Evolutionary conservation across 1,139 yeast genomes (phyloP), one percentile per base, ranked within the genome.

Genomic region (Fermentozyma sake): DNA sequence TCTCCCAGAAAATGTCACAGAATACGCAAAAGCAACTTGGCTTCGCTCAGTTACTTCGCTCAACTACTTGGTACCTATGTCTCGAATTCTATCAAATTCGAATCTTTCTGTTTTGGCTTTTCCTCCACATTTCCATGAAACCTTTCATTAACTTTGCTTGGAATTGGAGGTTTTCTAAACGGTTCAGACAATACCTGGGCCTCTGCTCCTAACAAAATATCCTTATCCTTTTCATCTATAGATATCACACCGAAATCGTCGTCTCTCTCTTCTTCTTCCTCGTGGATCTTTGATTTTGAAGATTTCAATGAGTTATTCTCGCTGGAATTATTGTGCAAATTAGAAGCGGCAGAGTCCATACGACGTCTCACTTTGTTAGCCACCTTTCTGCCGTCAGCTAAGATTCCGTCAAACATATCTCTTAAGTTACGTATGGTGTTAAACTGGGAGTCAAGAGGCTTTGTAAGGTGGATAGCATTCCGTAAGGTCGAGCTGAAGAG

Each of bases 361-460:
- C 95, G 76, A 42, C 81, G 78, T 40, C 91, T 77, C 2, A 89
- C 94, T 48, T 84, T 89, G 30, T 73, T 77, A 1, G 97, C 96
- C 10, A 89, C 95, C 32, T 89, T 76, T 50, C 85, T 69, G 4
- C 96, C 96, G 54, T 91, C 97, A 1, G 95, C 94, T 39, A 91
- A 69, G 34, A 91, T 68, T 7, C 94, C 93, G 54, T 86, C 95
- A 60, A 91, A 84, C 75, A 91, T 82, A 32, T 84, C 91, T 34
- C 96, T 69, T 35, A 91, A 58, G 26, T 84, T 83, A 27, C 81
- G 68, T 28, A 73, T 72, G 29, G 68, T 66, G 38, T 63, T 66
- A 26, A 71, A 52, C 28, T 66, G 48, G 29, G 68, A 43, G 26
- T 64, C 71, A 16, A 72, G 57, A 5, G 72, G 71, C 39, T 76